Percentiles rank a stretch among this genome's conserved stretches.
Evolutionary conservation across 23 red algal genomes (phyloP).

Genomic region (Gracilaria domingensis): DNA sequence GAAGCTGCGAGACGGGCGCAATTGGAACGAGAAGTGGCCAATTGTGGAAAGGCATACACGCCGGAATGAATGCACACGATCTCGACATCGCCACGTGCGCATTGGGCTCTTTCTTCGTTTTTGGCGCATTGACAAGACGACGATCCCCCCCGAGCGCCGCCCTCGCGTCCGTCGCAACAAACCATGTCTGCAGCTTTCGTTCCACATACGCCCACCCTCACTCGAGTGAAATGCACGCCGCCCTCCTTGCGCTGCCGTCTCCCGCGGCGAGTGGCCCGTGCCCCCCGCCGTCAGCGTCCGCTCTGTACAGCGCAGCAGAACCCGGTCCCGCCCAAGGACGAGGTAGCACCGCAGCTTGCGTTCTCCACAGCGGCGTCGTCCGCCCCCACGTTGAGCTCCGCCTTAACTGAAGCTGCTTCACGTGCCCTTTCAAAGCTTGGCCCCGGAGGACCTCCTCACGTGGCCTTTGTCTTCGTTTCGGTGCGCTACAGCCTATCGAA

Average conservation of each 20-base stretch:
- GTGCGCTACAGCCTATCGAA: conserved; percentile 55
- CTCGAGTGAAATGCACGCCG: background rate
- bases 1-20: background rate
- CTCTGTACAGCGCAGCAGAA: conserved; percentile 7
- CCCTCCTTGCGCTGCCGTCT: background rate
- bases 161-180: background rate
- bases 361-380: conserved; percentile 73
- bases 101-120: background rate
- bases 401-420: conserved; percentile 60
- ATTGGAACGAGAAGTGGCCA: conserved; percentile 6
- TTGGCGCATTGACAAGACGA: background rate
- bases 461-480: conserved; percentile 78
- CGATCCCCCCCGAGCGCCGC: background rate
- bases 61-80: background rate
- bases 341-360: conserved; percentile 14
- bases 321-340: background rate
- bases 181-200: conserved; percentile 30
- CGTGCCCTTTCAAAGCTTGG: conserved; percentile 67
- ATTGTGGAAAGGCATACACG: background rate
- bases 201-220: background rate
- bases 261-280: background rate
- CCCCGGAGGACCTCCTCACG: conserved; percentile 45
- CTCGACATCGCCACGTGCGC: conserved; percentile 15
- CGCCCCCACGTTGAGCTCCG: conserved; percentile 44
- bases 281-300: conserved; percentile 2